These are phyloP conservation scores for Gossypium davidsonii DNA, from an alignment of 441 rosid species.

Conservation along the genomic window DNA sequence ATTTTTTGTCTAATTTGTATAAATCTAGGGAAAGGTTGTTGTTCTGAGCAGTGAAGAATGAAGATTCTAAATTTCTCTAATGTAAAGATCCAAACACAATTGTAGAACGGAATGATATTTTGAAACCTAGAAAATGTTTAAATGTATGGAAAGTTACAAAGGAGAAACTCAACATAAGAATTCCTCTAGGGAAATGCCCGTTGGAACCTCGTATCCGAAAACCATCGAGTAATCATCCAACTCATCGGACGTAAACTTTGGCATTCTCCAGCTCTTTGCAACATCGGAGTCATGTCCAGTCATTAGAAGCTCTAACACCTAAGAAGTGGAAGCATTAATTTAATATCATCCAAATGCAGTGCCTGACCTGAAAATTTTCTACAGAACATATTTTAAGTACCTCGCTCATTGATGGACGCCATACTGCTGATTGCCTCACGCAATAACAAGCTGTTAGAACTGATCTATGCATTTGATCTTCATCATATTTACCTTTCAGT, in stretches of 20 bases:
- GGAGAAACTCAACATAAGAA: slow-evolving; percentile 14
- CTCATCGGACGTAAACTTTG: slow-evolving; percentile 51
- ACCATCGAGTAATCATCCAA: slow-evolving; percentile 71
- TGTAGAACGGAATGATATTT: too few species aligned
- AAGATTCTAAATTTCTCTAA: background rate
- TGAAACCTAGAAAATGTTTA: background rate
- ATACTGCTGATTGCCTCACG: slow-evolving; percentile 62
- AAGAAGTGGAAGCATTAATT: background rate
- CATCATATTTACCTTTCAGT: slow-evolving; percentile 53
- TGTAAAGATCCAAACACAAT: too few species aligned
- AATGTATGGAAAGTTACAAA: background rate
- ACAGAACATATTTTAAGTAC: slow-evolving; percentile 19
- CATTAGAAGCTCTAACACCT: slow-evolving; percentile 78
- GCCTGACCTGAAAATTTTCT: background rate
- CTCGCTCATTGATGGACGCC: slow-evolving; percentile 87
- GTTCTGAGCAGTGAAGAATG: background rate
- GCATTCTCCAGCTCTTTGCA: slow-evolving; percentile 63
- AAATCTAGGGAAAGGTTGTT: background rate
- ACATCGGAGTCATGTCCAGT: slow-evolving; percentile 48
- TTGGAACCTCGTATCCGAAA: slow-evolving; percentile 65
- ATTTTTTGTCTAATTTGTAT: background rate
- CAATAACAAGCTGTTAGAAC: slow-evolving; percentile 71
- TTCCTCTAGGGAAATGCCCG: slow-evolving; percentile 45
- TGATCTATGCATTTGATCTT: slow-evolving; percentile 54
- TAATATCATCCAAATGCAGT: background rate